phyloP scores from a whole-genome alignment of 495 filamentous ascomycete species.

The Echria macrotheca region DNA sequence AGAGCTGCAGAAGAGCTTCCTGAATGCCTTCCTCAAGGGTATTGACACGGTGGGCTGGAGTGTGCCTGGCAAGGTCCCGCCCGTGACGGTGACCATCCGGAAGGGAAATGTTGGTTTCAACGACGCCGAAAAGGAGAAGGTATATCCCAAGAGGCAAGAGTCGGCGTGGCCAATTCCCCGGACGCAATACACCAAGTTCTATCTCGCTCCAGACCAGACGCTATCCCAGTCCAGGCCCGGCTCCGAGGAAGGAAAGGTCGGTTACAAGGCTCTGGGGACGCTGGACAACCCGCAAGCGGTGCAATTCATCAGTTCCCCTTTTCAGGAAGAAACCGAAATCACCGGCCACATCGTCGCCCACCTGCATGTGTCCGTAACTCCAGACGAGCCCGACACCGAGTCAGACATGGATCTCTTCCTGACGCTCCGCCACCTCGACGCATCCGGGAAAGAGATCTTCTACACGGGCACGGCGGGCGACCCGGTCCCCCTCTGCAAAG shows the following conservation, averaged over 20 bases:
- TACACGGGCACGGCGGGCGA: conserved; percentile 56
- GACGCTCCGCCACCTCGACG: conserved; percentile 53
- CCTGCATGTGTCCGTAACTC: conserved; percentile 53
- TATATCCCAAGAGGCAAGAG: conserved; percentile 48
- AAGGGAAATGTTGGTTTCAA: conserved; percentile 61
- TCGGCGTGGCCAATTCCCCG: conserved; percentile 59
- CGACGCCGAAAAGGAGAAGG: conserved; percentile 49
- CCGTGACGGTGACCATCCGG: conserved; percentile 53
- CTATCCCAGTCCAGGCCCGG: conserved; percentile 26
- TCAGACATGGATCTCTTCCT: conserved; percentile 62
- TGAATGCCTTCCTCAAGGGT: conserved; percentile 63
- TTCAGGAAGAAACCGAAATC: conserved; percentile 55
- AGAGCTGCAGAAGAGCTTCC: conserved; percentile 57
- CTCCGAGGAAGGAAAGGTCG: conserved; percentile 30
- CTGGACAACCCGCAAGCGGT: conserved; percentile 42
- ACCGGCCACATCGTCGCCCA: conserved; percentile 62
- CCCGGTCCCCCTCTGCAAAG: conserved; percentile 46
- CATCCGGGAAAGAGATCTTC: conserved; percentile 52
- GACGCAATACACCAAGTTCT: conserved; percentile 54
- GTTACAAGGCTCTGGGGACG: conserved; percentile 52
- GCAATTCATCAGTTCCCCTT: conserved; percentile 50
- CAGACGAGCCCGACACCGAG: conserved; percentile 26
- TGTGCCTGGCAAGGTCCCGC: conserved; percentile 44
- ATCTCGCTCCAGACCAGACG: conserved; percentile 38
- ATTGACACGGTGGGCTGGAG: conserved; percentile 57